Conservation (phyloP, 2,329 filamentous ascomycete species). For the Fusarium sp. region DNA sequence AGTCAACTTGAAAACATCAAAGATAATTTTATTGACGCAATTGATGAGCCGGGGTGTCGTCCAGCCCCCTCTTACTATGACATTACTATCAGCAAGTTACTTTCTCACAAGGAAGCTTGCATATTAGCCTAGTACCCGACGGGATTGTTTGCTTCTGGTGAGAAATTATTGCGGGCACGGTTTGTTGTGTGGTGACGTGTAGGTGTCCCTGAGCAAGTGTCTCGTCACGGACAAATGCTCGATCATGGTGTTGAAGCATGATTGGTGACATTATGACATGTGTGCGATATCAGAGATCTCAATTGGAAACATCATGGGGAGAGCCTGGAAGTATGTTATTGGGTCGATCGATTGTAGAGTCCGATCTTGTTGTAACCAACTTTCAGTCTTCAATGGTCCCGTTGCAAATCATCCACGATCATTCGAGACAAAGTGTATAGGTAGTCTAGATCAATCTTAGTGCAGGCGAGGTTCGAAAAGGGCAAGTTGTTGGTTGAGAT, state of each 20-base stretch:
- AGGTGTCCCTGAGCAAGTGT: not conserved
- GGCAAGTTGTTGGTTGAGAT: not conserved
- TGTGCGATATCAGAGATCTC: not conserved
- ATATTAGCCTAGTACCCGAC: not conserved
- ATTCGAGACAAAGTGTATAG: not conserved
- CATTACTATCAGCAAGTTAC: not conserved
- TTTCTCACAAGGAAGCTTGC: not conserved
- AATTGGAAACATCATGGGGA: not conserved
- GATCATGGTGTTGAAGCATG: not conserved
- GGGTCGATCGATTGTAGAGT: conserved; percentile 1
- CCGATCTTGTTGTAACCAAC: not conserved
- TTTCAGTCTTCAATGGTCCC: not conserved
- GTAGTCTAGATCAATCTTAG: not conserved
- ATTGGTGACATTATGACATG: not conserved
- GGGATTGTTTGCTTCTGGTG: not conserved
- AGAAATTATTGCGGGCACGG: not conserved
- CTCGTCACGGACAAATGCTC: not conserved
- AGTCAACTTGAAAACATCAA: not conserved
- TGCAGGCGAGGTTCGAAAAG: not conserved
- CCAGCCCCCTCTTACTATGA: not conserved
- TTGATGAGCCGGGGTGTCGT: conserved; percentile 8
- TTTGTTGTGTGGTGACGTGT: conserved; percentile 25
- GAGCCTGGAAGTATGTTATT: not conserved
- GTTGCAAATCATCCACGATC: not conserved
- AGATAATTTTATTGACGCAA: conserved; percentile 36